Percentiles rank a stretch among this genome's conserved stretches.
These are phyloP conservation scores for Rhizomucor miehei DNA, from an alignment of 371 early-diverging fungal species.

Conservation along the genomic window DNA sequence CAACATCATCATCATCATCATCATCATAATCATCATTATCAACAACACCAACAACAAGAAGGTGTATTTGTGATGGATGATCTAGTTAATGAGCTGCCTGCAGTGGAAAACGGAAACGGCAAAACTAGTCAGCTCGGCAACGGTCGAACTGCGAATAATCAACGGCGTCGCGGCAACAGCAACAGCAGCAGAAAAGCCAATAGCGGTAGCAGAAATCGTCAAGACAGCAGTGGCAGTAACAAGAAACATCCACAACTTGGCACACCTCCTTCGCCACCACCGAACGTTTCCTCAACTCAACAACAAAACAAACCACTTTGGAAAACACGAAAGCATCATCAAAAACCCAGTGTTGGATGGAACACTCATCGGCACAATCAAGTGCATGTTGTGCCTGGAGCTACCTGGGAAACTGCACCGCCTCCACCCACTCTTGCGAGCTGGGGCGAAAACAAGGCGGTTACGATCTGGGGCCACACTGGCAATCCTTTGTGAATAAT, in stretches of 20 bases:
- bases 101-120: conserved; percentile 2
- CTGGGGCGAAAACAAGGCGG: conserved; percentile 10
- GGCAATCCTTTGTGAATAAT: background rate
- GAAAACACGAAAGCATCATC: conserved; percentile 4
- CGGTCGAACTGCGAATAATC: conserved; percentile 3
- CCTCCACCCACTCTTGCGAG: background rate
- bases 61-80: conserved; percentile 26
- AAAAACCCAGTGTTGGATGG: conserved; percentile 16
- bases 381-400: conserved; percentile 2
- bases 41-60: conserved; percentile 11
- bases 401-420: conserved; percentile 3
- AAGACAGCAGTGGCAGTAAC: background rate
- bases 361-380: conserved; percentile 18
- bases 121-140: conserved; percentile 1
- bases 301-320: background rate
- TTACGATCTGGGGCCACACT: conserved; percentile 7
- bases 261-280: conserved; percentile 7
- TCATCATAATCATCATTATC: conserved; percentile 1
- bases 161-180: background rate
- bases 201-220: background rate
- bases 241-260: conserved; percentile 1
- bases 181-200: background rate
- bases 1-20: conserved; percentile 3
- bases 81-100: conserved; percentile 15
- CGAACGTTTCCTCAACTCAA: background rate